A percentile compares a stretch with the other conserved stretches of the same genome.
These are phyloP conservation scores for Lichtheimia ornata DNA, from an alignment of 371 early-diverging fungal genomes.

Conservation along the genomic window DNA sequence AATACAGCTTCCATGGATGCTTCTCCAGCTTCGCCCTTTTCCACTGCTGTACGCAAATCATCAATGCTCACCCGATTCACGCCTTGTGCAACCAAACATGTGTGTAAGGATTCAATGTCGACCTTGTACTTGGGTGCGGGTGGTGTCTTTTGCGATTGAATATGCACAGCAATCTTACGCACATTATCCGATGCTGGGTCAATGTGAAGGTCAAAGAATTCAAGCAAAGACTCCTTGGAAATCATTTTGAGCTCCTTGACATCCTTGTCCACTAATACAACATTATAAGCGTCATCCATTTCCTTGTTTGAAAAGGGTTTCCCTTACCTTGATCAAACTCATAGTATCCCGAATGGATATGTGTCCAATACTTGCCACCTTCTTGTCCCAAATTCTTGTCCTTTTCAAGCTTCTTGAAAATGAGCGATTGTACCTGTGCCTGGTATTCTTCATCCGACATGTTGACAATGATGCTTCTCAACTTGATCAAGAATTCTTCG, in stretches of 20 bases:
- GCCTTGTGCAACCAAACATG: constrained; percentile 32
- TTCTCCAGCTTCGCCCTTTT: constrained; percentile 46
- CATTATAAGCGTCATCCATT: background rate
- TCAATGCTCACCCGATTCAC: constrained; percentile 34
- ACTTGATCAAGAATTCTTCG: constrained; percentile 69
- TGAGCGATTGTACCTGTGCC: constrained; percentile 74
- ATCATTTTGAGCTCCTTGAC: constrained; percentile 58
- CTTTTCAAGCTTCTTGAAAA: constrained; percentile 76
- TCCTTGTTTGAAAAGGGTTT: background rate
- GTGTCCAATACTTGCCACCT: constrained; percentile 75
- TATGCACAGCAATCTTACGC: constrained; percentile 71
- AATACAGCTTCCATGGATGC: constrained; percentile 39
- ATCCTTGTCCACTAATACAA: constrained; percentile 47
- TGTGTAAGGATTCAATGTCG: constrained; percentile 46
- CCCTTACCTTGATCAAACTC: constrained; percentile 74
- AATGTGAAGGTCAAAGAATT: constrained; percentile 63
- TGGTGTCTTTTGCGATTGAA: constrained; percentile 61
- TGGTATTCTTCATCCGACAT: constrained; percentile 76
- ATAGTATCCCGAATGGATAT: constrained; percentile 79
- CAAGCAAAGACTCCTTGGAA: constrained; percentile 48
- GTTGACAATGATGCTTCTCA: constrained; percentile 54
- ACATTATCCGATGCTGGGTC: constrained; percentile 53
- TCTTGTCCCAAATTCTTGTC: constrained; percentile 86
- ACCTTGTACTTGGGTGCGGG: constrained; percentile 40
- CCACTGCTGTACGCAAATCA: constrained; percentile 46